Base-by-base conservation (phyloP, 345 rosid genomes). In the Rhodamnia argentea region DNA sequence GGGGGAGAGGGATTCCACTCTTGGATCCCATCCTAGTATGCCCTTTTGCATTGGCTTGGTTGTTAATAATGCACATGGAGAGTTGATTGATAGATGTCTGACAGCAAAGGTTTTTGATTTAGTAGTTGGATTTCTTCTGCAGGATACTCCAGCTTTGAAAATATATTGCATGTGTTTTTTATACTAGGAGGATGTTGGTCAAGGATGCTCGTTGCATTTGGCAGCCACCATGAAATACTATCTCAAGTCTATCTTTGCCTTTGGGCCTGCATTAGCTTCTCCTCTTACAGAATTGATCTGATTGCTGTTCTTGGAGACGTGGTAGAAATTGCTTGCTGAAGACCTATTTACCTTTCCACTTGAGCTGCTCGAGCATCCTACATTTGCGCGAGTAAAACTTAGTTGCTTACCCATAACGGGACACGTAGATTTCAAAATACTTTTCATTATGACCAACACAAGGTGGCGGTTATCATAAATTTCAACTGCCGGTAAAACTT, bases 171-270 rank as follows among this genome's bases (percentile, higher is more conserved):
- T 62, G 75, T 29, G 75, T 29, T 62, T 42, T 27, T 62, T 29
- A 10, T 15, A 5, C 29, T 62, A 15, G 58, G 58, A 55, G 0
- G 15, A 1, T 7, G 75, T 62, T 1, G 75, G 0, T 29, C 11
- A 4, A 62, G 75, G 8, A 62, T 62, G 42, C 22, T 62, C 7
- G 75, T 29, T 62, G 40, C 40, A 37, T 62, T 62, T 62, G 75
- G 42, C 42, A 29, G 12, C 75, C 44, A 42, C 75, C 6, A 0
- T 62, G 75, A 29, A 62, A 62, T 62, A 62, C 42, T 27, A 29
- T 29, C 75, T 62, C 75, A 15, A 62, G 23, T 29, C 22, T 29
- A 27, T 27, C 40, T 29, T 42, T 42, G 44, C 44, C 44, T 42
- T 14, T 62, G 23, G 22, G 75, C 75, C 75, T 62, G 75, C 42